Evolutionary conservation across 225 moss, liverwort and hornwort species (phyloP).

Genomic region (Physcomitrium patens): DNA sequence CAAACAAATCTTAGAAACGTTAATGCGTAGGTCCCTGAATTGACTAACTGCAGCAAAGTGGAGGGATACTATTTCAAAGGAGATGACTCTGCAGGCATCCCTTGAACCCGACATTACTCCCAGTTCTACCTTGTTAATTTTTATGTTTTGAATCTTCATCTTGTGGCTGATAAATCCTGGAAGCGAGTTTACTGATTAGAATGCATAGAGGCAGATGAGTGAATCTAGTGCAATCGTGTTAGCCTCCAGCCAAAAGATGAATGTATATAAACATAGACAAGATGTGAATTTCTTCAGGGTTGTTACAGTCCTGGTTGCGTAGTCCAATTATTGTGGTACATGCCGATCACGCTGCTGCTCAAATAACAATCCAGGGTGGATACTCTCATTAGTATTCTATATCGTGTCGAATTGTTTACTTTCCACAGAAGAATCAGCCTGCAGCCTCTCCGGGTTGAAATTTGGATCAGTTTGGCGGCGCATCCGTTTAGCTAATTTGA

Average conservation of each 20-base stretch:
- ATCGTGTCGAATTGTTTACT: constrained; percentile 3
- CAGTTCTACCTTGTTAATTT: neutral
- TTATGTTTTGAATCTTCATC: neutral
- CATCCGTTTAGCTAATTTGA: neutral
- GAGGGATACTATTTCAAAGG: neutral
- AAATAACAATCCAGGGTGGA: constrained; percentile 15
- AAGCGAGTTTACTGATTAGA: no score
- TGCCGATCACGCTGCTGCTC: neutral
- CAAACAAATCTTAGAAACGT: no score
- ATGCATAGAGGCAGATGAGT: no score
- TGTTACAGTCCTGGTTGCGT: constrained; percentile 1
- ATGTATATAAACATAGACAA: neutral
- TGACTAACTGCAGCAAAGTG: neutral
- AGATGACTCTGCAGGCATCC: neutral
- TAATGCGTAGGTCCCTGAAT: neutral
- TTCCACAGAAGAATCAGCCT: constrained; percentile 11
- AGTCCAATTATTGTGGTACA: constrained; percentile 15
- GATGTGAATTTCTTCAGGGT: neutral
- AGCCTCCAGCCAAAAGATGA: no score
- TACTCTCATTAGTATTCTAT: neutral
- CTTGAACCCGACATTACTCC: neutral
- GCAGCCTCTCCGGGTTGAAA: constrained; percentile 4
- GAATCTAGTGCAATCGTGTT: no score
- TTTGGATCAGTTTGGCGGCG: neutral
- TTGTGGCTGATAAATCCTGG: neutral